phyloP scores from a whole-genome alignment of 1,284 basidiomycete species.

The Cutaneotrichosporon cyanovorans region DNA sequence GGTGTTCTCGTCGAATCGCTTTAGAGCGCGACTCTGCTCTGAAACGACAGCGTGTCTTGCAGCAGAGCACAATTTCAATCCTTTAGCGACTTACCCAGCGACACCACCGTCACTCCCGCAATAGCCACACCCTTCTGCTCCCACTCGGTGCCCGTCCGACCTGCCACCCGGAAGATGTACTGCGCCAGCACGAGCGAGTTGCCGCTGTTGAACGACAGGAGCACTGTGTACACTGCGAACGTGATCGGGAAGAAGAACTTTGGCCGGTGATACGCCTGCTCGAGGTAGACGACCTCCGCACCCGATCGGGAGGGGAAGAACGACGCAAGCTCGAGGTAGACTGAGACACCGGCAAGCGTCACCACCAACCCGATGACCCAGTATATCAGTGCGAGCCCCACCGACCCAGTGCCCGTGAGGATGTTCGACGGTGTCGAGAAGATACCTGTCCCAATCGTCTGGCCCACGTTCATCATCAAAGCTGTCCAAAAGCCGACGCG shows the following conservation, averaged over 20 bases:
- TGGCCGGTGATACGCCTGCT: constrained; percentile 26
- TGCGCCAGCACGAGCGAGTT: constrained; percentile 22
- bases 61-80: too few relatives aligned
- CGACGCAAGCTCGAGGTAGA: constrained; percentile 26
- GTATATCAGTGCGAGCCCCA: constrained; percentile 24
- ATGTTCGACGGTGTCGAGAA: constrained; percentile 22
- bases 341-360: constrained; percentile 18
- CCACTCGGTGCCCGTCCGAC: constrained; percentile 17
- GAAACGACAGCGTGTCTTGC: too few relatives aligned
- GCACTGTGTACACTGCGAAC: constrained; percentile 24
- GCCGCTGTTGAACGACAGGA: constrained; percentile 21
- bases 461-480: constrained; percentile 21
- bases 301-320: constrained; percentile 28
- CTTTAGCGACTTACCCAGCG: too few relatives aligned
- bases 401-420: constrained; percentile 16
- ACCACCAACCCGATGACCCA: constrained; percentile 26
- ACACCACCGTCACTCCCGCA: too few relatives aligned
- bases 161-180: constrained; percentile 23
- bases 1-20: too few relatives aligned
- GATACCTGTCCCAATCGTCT: constrained; percentile 26
- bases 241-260: constrained; percentile 26
- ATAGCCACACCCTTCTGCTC: constrained; percentile 12
- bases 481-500: constrained; percentile 17
- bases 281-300: constrained; percentile 29
- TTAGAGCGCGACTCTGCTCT: too few relatives aligned